These are phyloP conservation scores for Dimocarpus longan DNA, from an alignment of 345 rosid genomes.

Conservation along the genomic window DNA sequence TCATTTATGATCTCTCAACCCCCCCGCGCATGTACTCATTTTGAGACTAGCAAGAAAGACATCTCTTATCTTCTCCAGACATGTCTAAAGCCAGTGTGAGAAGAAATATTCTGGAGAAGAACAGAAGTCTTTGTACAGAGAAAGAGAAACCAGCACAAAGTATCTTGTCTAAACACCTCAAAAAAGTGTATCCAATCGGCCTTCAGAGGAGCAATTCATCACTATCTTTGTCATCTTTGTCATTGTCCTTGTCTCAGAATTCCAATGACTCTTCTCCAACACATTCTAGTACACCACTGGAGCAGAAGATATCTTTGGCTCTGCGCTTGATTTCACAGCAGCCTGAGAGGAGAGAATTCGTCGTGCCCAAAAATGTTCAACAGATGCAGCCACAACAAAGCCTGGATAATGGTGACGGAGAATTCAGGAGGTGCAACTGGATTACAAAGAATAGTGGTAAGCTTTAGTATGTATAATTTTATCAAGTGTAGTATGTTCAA, in stretches of 20 bases:
- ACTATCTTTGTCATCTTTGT: constrained; percentile 72
- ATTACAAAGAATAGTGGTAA: constrained; percentile 92
- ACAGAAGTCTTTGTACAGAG: constrained; percentile 28
- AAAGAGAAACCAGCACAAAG: constrained; percentile 44
- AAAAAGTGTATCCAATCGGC: constrained; percentile 81
- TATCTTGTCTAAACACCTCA: constrained; percentile 64
- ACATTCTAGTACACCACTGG: constrained; percentile 43
- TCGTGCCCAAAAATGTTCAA: constrained; percentile 35
- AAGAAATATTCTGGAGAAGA: constrained; percentile 47
- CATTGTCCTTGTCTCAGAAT: constrained; percentile 82
- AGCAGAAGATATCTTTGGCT: constrained; percentile 68
- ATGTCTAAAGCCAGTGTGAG: constrained; percentile 44
- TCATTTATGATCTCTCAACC: constrained; percentile 9
- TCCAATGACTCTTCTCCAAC: constrained; percentile 77
- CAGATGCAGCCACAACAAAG: constrained; percentile 31
- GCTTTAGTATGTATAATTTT: constrained; percentile 4
- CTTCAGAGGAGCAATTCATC: constrained; percentile 76
- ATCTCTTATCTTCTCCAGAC: constrained; percentile 16
- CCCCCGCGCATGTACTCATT: constrained; percentile 25
- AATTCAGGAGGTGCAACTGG: constrained; percentile 83
- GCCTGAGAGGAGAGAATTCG: constrained; percentile 43
- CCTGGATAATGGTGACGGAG: constrained; percentile 50
- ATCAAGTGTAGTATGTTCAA: background rate
- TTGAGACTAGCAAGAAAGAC: constrained; percentile 3
- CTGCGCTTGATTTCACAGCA: constrained; percentile 59